A percentile compares a stretch with the other conserved stretches of the same genome.
phyloP scores from a whole-genome alignment of 805 yeast species.

The Scheffersomyces amazonensis region DNA sequence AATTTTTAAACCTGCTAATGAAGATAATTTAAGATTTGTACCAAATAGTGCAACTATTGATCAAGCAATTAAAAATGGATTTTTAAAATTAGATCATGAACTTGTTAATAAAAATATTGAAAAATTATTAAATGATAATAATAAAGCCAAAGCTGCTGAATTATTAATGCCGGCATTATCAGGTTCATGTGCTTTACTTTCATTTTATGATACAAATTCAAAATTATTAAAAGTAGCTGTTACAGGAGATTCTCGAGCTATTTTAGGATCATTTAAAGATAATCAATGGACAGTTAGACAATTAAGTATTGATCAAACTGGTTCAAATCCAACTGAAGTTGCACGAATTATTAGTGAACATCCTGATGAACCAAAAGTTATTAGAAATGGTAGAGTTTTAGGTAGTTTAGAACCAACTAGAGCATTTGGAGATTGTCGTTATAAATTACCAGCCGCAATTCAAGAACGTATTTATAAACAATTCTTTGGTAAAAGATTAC shows the following conservation, averaged over 20 bases:
- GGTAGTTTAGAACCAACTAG: slow-evolving; percentile 94
- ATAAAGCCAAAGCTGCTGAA: slow-evolving; percentile 67
- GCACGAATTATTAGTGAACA: slow-evolving; percentile 81
- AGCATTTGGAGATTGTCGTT: slow-evolving; percentile 96
- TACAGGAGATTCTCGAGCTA: slow-evolving; percentile 93
- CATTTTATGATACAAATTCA: slow-evolving; percentile 79
- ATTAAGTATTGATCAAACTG: slow-evolving; percentile 89
- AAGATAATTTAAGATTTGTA: slow-evolving; percentile 49
- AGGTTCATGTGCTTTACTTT: slow-evolving; percentile 89
- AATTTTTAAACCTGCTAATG: slow-evolving; percentile 54
- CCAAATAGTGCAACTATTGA: slow-evolving; percentile 73
- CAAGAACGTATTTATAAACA: slow-evolving; percentile 72
- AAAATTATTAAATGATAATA: slow-evolving; percentile 64
- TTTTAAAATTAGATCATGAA: slow-evolving; percentile 79
- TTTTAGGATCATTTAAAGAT: slow-evolving; percentile 68
- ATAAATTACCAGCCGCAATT: slow-evolving; percentile 74
- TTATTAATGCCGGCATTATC: slow-evolving; percentile 87
- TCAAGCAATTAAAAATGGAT: slow-evolving; percentile 77
- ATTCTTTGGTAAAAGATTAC: slow-evolving; percentile 78
- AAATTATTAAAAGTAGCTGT: slow-evolving; percentile 82
- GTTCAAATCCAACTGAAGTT: slow-evolving; percentile 84
- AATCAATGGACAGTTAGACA: slow-evolving; percentile 88
- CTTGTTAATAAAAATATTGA: slow-evolving; percentile 75
- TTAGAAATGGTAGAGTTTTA: slow-evolving; percentile 83
- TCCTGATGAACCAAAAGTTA: slow-evolving; percentile 83